A percentile compares a stretch with the other conserved stretches of the same genome.
Evolutionary conservation across 495 filamentous ascomycete species (phyloP).

Genomic region (Acidomyces sp.): DNA sequence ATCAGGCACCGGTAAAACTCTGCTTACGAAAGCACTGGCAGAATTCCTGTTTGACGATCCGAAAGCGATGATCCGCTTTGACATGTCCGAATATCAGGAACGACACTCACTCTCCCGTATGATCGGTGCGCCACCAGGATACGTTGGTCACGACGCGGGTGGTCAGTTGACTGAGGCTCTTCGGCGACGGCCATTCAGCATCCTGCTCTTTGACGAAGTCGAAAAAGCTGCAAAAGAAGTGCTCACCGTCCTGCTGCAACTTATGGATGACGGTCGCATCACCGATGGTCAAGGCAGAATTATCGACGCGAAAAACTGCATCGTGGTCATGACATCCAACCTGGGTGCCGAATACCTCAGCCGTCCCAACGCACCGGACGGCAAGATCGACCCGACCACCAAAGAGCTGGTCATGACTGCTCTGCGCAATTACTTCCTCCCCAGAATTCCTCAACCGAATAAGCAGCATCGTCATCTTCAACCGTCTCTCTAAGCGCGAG

Average conservation of each 20-base stretch:
- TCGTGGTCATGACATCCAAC: slow-evolving; percentile 98
- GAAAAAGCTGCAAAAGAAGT: slow-evolving; percentile 98
- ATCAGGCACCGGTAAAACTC: slow-evolving; percentile 92
- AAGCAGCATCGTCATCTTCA: slow-evolving; percentile 92
- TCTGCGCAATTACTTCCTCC: slow-evolving; percentile 87
- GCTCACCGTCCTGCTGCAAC: slow-evolving; percentile 86
- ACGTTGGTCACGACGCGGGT: slow-evolving; percentile 91
- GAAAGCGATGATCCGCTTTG: slow-evolving; percentile 96
- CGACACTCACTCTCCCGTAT: slow-evolving; percentile 90
- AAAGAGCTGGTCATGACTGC: slow-evolving; percentile 77
- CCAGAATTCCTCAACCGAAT: slow-evolving; percentile 98
- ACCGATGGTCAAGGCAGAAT: slow-evolving; percentile 93
- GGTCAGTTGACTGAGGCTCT: slow-evolving; percentile 91
- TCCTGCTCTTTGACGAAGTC: slow-evolving; percentile 93
- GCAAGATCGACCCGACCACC: slow-evolving; percentile 76
- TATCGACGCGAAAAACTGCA: slow-evolving; percentile 92
- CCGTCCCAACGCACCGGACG: slow-evolving; percentile 59
- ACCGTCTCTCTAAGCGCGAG: slow-evolving; percentile 74
- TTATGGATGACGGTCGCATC: slow-evolving; percentile 98
- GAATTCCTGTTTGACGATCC: slow-evolving; percentile 98
- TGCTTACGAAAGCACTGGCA: slow-evolving; percentile 89
- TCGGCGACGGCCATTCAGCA: slow-evolving; percentile 89
- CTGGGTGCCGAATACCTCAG: slow-evolving; percentile 88
- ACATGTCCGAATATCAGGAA: slow-evolving; percentile 99
- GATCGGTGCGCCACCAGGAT: slow-evolving; percentile 95